Evolutionary conservation across 306 rosid species (phyloP).

Genomic region (Malus sylvestris): DNA sequence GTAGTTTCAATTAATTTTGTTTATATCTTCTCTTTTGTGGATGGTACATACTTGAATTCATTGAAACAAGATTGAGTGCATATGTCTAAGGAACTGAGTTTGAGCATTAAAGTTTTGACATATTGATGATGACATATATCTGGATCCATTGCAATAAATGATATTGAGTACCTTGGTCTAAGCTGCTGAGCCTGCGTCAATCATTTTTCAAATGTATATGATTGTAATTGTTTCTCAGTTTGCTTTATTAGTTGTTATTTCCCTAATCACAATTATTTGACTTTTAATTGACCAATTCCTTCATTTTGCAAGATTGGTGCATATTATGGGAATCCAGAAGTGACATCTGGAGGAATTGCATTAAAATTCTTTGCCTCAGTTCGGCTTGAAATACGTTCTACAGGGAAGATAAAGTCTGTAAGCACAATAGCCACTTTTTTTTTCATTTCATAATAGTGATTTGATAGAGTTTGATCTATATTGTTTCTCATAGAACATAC

Average conservation of each 20-base stretch:
- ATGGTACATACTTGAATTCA: not conserved
- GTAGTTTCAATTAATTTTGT: constrained; percentile 33
- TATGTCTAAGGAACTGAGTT: not conserved
- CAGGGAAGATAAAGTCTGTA: constrained; percentile 98
- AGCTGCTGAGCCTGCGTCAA: not conserved
- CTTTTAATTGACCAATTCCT: constrained; percentile 4
- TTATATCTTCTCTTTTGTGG: not conserved
- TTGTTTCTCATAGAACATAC: constrained; percentile 17
- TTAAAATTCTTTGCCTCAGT: constrained; percentile 95
- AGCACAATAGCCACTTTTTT: constrained; percentile 34
- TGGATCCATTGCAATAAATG: not conserved
- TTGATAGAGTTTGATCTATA: constrained; percentile 6
- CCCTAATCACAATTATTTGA: not conserved
- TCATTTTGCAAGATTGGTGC: constrained; percentile 73
- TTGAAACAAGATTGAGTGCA: not conserved
- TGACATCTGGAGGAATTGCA: constrained; percentile 98
- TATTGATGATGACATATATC: constrained; percentile 3
- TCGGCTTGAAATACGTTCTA: constrained; percentile 88
- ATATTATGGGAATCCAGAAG: constrained; percentile 98
- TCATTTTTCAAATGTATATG: not conserved
- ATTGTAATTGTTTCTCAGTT: not conserved
- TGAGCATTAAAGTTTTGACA: not conserved
- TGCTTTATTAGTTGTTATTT: not conserved
- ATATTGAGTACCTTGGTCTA: not conserved
- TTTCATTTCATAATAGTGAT: not conserved